These are phyloP conservation scores for Lachancea nothofagi DNA, from an alignment of 805 yeast genomes.

Conservation along the genomic window DNA sequence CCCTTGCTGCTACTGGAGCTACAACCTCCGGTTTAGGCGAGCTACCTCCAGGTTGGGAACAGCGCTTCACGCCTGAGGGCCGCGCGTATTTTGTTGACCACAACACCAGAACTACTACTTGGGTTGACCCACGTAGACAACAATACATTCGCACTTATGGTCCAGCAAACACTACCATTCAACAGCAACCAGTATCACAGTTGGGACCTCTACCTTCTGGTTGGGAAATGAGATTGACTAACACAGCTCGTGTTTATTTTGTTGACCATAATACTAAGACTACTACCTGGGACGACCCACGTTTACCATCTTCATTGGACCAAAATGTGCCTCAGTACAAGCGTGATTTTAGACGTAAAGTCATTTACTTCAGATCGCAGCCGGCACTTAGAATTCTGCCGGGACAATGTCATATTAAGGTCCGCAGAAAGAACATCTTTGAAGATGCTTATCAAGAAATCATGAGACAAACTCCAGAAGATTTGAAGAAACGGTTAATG, in stretches of 20 bases:
- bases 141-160: slow-evolving; percentile 96
- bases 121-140: slow-evolving; percentile 99
- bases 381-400: slow-evolving; percentile 96
- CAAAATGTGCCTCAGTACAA: slow-evolving; percentile 98
- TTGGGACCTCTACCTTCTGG: slow-evolving; percentile 97
- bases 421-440: slow-evolving; percentile 90
- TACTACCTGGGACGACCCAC: slow-evolving; percentile 99
- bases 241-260: slow-evolving; percentile 96
- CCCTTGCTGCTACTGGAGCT: slow-evolving; percentile 66
- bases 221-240: slow-evolving; percentile 99
- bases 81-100: slow-evolving; percentile 98
- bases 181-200: slow-evolving; percentile 96
- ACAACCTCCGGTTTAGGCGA: slow-evolving; percentile 96
- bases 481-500: slow-evolving; percentile 94
- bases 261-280: slow-evolving; percentile 99
- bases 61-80: slow-evolving; percentile 95
- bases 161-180: slow-evolving; percentile 76
- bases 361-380: slow-evolving; percentile 95
- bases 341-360: slow-evolving; percentile 97
- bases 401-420: slow-evolving; percentile 98
- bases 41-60: slow-evolving; percentile 99
- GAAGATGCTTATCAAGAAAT: slow-evolving; percentile 98
- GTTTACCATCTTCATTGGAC: slow-evolving; percentile 93
- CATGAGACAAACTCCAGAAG: slow-evolving; percentile 98
- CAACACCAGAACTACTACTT: slow-evolving; percentile 98